Evolutionary conservation across 2,329 filamentous ascomycete species (phyloP).

Genomic region (Monosporascus sp.): DNA sequence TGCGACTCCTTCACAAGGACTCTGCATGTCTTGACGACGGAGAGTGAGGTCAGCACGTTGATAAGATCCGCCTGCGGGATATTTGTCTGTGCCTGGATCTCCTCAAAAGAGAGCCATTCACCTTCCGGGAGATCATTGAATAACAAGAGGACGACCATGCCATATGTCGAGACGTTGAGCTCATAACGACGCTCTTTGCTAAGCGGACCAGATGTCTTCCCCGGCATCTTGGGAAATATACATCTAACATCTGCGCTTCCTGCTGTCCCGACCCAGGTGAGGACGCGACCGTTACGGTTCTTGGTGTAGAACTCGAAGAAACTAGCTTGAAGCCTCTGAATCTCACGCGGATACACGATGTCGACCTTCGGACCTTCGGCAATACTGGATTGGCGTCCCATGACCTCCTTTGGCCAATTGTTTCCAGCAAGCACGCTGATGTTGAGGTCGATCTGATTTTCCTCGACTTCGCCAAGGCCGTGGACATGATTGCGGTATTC

Average conservation of each 20-base stretch:
- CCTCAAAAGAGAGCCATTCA: slow-evolving; percentile 56
- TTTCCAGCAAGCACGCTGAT: slow-evolving; percentile 88
- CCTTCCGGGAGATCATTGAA: slow-evolving; percentile 71
- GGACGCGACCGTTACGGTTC: slow-evolving; percentile 79
- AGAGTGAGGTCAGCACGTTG: slow-evolving; percentile 73
- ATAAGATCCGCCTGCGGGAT: slow-evolving; percentile 71
- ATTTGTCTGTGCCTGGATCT: slow-evolving; percentile 77
- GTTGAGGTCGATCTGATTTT: slow-evolving; percentile 67
- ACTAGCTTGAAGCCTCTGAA: slow-evolving; percentile 71
- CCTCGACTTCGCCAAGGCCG: slow-evolving; percentile 44
- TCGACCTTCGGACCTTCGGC: slow-evolving; percentile 37
- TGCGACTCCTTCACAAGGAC: slow-evolving; percentile 76
- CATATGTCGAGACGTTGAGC: slow-evolving; percentile 85
- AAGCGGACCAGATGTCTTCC: slow-evolving; percentile 58
- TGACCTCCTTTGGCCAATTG: slow-evolving; percentile 89
- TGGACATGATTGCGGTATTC: slow-evolving; percentile 67
- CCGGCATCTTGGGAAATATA: slow-evolving; percentile 64
- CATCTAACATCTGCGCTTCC: slow-evolving; percentile 86
- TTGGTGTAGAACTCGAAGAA: slow-evolving; percentile 86
- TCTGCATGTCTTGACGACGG: slow-evolving; percentile 70
- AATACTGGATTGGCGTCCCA: slow-evolving; percentile 56
- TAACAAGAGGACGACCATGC: slow-evolving; percentile 81
- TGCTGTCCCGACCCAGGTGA: slow-evolving; percentile 70
- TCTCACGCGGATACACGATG: slow-evolving; percentile 69
- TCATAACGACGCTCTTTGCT: slow-evolving; percentile 73